A percentile compares a stretch with the other conserved stretches of the same genome.
phyloP scores from a whole-genome alignment of 2,329 filamentous ascomycete species.

The Sporothrix globosa region DNA sequence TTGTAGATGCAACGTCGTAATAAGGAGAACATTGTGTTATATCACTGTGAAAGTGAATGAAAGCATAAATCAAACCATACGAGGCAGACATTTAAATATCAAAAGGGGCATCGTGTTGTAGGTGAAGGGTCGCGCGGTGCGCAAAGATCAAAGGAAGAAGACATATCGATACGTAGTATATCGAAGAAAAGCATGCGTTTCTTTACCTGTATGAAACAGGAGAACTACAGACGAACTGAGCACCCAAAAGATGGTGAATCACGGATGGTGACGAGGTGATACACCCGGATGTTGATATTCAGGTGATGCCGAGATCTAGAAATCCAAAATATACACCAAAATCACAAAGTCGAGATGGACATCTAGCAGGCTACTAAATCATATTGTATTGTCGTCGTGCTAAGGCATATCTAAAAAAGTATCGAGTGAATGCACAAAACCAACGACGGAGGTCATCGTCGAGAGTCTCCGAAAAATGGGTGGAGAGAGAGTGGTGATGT shows the following conservation, averaged over 20 bases:
- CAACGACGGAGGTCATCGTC: no score
- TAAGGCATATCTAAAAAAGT: no score
- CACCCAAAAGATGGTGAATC: not conserved
- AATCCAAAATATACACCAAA: not conserved
- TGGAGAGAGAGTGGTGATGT: not conserved
- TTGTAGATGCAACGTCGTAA: not conserved
- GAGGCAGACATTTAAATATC: not conserved
- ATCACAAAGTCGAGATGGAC: not conserved
- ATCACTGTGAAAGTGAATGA: not conserved
- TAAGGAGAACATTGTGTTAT: no score
- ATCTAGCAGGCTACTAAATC: not conserved
- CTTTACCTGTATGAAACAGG: not conserved
- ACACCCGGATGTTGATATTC: not conserved
- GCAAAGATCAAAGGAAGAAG: no score
- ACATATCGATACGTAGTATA: no score
- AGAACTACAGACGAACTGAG: not conserved
- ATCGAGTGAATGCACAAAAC: not conserved
- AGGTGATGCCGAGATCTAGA: no score
- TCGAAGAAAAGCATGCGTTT: not conserved
- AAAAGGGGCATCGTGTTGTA: not conserved
- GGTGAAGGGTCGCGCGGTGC: not conserved
- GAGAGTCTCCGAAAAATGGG: not conserved
- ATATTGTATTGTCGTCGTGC: no score
- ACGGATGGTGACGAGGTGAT: not conserved
- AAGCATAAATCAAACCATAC: no score